phyloP scores from a whole-genome alignment of 352 stramenopile species.

The Globisporangium spiculum region DNA sequence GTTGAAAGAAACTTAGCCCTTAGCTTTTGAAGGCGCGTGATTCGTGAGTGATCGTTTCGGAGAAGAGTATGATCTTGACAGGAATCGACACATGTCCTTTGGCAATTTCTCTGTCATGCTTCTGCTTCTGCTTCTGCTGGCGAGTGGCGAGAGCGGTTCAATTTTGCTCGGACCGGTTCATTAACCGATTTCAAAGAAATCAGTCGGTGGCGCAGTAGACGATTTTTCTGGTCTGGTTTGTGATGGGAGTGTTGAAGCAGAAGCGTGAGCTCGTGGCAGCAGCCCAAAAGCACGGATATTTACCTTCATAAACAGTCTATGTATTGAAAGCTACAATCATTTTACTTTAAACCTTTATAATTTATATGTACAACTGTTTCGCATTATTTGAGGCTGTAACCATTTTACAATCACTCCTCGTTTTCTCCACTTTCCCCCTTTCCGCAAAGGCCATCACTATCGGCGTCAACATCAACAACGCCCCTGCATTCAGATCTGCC shows the following conservation, averaged over 20 bases:
- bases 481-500: background rate
- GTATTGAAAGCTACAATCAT: too few relatives aligned
- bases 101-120: background rate
- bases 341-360: background rate
- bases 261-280: background rate
- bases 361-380: background rate
- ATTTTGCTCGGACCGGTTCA: background rate
- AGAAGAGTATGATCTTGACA: too few relatives aligned
- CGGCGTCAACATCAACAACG: conserved; percentile 4
- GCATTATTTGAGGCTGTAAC: background rate
- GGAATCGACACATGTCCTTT: too few relatives aligned
- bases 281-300: background rate
- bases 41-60: too few relatives aligned
- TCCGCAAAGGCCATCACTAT: too few relatives aligned
- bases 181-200: background rate
- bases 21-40: too few relatives aligned
- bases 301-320: background rate
- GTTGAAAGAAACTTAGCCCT: too few relatives aligned
- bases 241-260: conserved; percentile 3
- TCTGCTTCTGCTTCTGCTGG: too few relatives aligned
- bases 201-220: background rate
- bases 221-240: background rate
- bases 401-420: background rate
- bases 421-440: background rate
- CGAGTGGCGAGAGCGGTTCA: background rate